These are phyloP conservation scores for Rhizophlyctis rosea DNA, from an alignment of 192 early-diverging fungal species.

Conservation along the genomic window DNA sequence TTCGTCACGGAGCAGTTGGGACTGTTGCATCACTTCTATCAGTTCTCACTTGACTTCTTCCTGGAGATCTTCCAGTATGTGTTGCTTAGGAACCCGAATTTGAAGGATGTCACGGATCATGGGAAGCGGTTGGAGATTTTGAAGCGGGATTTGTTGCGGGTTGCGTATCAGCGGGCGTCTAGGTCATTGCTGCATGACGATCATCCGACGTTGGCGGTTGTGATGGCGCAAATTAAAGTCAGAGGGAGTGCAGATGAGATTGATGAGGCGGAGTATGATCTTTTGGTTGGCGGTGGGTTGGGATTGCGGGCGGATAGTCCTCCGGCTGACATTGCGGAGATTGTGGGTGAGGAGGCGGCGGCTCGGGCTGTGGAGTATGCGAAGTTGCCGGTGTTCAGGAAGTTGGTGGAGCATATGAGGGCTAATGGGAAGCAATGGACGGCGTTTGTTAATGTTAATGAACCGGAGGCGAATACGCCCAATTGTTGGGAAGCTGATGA, in stretches of 20 bases:
- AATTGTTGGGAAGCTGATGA: conserved; percentile 1
- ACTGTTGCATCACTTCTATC: conserved; percentile 90
- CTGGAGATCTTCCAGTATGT: conserved; percentile 85
- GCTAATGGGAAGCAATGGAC: conserved; percentile 35
- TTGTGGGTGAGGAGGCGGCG: conserved; percentile 33
- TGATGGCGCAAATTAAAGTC: conserved; percentile 84
- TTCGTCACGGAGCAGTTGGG: conserved; percentile 96
- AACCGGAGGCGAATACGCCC: conserved; percentile 37
- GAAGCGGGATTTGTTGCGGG: conserved; percentile 76
- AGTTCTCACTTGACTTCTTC: conserved; percentile 98
- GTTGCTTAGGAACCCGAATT: conserved; percentile 68
- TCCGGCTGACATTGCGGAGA: conserved; percentile 4
- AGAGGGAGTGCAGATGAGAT: conserved; percentile 52
- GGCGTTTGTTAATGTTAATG: conserved; percentile 22
- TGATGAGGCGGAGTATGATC: conserved; percentile 68
- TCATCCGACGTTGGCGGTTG: conserved; percentile 82
- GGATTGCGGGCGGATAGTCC: conserved; percentile 21
- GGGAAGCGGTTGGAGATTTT: conserved; percentile 70
- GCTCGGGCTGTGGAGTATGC: conserved; percentile 11
- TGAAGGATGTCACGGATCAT: conserved; percentile 52
- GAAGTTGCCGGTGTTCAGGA: conserved; percentile 22
- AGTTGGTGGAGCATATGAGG: conserved; percentile 26
- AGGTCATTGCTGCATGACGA: conserved; percentile 88
- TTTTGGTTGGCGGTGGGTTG: conserved; percentile 62
- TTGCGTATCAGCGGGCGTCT: conserved; percentile 76